phyloP scores from a whole-genome alignment of 2,329 filamentous ascomycete species.

The Shiraia bambusicola region DNA sequence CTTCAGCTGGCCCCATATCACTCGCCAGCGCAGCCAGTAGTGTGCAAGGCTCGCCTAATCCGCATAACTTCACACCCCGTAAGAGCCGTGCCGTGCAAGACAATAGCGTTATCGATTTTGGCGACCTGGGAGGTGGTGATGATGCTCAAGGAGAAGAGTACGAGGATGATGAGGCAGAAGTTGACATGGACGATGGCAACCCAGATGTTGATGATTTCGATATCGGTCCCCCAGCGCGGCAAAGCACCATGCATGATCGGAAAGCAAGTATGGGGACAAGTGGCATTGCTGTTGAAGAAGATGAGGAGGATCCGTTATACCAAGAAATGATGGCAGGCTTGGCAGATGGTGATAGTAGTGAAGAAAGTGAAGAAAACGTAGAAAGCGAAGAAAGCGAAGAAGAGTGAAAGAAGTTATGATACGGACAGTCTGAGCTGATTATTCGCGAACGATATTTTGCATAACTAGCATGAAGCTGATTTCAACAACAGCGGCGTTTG shows the following conservation, averaged over 20 bases:
- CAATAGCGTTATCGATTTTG: constrained; percentile 42
- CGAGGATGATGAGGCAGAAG: constrained; percentile 34
- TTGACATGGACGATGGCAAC: constrained; percentile 23
- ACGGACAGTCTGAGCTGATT: too few species aligned
- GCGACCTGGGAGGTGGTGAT: constrained; percentile 27
- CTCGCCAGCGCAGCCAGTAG: constrained; percentile 48
- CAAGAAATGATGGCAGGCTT: constrained; percentile 49
- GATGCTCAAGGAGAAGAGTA: constrained; percentile 28
- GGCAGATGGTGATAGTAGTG: constrained; percentile 41
- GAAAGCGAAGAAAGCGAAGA: constrained; percentile 51
- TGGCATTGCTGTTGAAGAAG: constrained; percentile 26
- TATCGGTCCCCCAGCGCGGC: constrained; percentile 34
- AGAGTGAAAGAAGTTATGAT: constrained; percentile 37
- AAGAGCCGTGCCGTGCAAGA: constrained; percentile 20
- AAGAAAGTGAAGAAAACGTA: constrained; percentile 53
- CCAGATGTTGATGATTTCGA: constrained; percentile 38
- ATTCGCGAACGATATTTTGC: too few species aligned
- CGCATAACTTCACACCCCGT: constrained; percentile 17
- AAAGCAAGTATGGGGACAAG: constrained; percentile 9
- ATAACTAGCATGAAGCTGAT: too few species aligned
- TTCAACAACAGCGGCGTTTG: too few species aligned
- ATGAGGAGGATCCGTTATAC: constrained; percentile 46
- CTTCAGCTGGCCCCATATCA: constrained; percentile 45
- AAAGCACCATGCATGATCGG: constrained; percentile 11
- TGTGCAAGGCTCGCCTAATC: constrained; percentile 31